A percentile compares a stretch with the other conserved stretches of the same genome.
Conservation (phyloP, 1,284 basidiomycete species). For the Ceratobasidium sp. region DNA sequence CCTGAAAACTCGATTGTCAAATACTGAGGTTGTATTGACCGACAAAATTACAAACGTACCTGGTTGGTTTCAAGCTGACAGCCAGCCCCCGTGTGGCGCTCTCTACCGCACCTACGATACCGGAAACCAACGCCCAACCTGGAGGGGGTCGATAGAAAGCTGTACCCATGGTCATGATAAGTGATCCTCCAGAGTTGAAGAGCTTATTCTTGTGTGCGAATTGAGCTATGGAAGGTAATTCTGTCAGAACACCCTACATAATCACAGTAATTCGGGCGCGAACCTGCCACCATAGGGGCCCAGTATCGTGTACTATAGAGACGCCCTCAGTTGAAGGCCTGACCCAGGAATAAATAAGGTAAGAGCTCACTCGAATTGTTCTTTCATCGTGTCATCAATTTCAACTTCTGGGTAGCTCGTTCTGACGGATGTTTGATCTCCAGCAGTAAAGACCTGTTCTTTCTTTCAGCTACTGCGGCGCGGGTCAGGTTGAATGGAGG, state of each 20-base stretch:
- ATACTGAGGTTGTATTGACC: not conserved
- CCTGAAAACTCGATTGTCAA: not conserved
- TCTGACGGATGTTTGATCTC: not conserved
- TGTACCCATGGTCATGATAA: slow-evolving; percentile 29
- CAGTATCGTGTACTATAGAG: slow-evolving; percentile 20
- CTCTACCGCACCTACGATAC: slow-evolving; percentile 22
- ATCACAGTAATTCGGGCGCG: no score
- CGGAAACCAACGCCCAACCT: slow-evolving; percentile 18
- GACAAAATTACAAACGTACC: not conserved
- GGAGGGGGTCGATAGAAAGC: slow-evolving; percentile 3
- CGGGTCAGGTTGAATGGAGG: not conserved
- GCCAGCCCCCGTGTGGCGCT: slow-evolving; percentile 25
- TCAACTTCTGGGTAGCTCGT: not conserved
- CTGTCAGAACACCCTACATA: not conserved
- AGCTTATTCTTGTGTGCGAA: slow-evolving; percentile 30
- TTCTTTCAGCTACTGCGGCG: not conserved
- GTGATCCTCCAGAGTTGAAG: slow-evolving; percentile 20
- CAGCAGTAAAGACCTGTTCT: slow-evolving; percentile 20
- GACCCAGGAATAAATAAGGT: not conserved
- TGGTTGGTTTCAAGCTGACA: slow-evolving; percentile 15
- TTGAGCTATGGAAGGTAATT: slow-evolving; percentile 20
- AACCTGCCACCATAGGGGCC: slow-evolving; percentile 25
- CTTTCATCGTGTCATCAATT: slow-evolving; percentile 16
- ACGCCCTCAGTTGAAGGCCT: not conserved
- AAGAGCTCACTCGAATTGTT: slow-evolving; percentile 13